These are phyloP conservation scores for Aspergillus proliferans DNA, from an alignment of 2,329 filamentous ascomycete species.

Conservation along the genomic window DNA sequence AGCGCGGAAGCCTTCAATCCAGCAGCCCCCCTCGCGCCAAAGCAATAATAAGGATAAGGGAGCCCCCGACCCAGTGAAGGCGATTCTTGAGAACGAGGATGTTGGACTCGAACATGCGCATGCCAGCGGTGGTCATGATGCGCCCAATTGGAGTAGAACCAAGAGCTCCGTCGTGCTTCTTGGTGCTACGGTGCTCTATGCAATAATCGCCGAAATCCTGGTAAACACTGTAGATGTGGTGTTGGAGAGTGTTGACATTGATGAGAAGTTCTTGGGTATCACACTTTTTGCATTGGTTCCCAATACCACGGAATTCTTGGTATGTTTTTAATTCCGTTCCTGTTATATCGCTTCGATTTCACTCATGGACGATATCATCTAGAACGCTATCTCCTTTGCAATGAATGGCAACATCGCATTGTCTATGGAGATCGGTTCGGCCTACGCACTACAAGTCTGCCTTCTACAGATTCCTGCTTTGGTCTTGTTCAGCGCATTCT, in stretches of 20 bases:
- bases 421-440: constrained; percentile 98
- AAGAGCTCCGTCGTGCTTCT: constrained; percentile 90
- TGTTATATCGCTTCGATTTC: neutral
- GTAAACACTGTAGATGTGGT: constrained; percentile 98
- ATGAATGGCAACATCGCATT: constrained; percentile 99
- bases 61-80: constrained; percentile 29
- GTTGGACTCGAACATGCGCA: constrained; percentile 39
- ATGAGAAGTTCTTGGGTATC: constrained; percentile 96
- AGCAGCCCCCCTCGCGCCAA: constrained; percentile 25
- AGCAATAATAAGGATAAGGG: constrained; percentile 32
- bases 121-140: constrained; percentile 73
- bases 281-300: constrained; percentile 94
- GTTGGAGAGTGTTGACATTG: constrained; percentile 78
- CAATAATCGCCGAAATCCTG: constrained; percentile 93
- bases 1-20: constrained; percentile 45
- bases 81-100: constrained; percentile 45
- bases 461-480: constrained; percentile 88
- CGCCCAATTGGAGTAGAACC: constrained; percentile 92
- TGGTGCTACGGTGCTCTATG: constrained; percentile 83
- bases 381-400: constrained; percentile 97
- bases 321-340: constrained; percentile 41
- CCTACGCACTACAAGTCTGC: constrained; percentile 93
- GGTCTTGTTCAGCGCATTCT: constrained; percentile 81
- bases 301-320: constrained; percentile 95
- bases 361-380: neutral